Base-by-base conservation (phyloP, 2,329 filamentous ascomycete species). In the Paradendryphiella salina region DNA sequence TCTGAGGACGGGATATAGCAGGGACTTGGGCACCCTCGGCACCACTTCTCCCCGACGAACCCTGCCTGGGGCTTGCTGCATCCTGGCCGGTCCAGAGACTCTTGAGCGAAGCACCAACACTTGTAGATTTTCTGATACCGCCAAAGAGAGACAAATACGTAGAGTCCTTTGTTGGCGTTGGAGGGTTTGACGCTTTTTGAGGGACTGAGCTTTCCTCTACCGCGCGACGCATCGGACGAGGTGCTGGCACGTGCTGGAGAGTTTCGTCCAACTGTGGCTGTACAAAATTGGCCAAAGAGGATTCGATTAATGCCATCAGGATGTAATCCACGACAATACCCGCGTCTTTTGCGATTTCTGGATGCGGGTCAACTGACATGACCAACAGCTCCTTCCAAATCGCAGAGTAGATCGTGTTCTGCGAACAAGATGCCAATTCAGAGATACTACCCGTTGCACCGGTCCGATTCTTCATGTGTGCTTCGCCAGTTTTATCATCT, bases 351-450 rank as follows among this genome's bases (percentile, higher is more conserved):
- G 95, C 89, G 28, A 97, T 89, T 67, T 97, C 93, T 1, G 93
- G 91, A 67, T 96, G 92, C 33, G 94, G 93, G 68, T 99, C 94
- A 14, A 96, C 90, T 36, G 90, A 93, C 72, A 97, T 81, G 56
- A 96, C 89, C 52, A 96, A 79, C 35, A 95, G 81, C 65, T 96
- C 89, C 71, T 96, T 94, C 94, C 94, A 99, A 56, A 95, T 88
- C 1, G 92, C 89, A 23, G 92, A 88, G 71, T 95, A 96, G 14
- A 96, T 89, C 0, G 91, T 96, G 67, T 96, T 94, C 58, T 89
- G 86, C 10, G 92, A 90, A 47, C 69, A 72, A 1, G 62, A 57
- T 37, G 56, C 60, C 2, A 56, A 43, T 20, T 57, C 38, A 3
- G 52, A 17, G 4, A 57, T 35, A 29, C 49, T 32, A 1, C 50